These are phyloP conservation scores for Triglochin maritima DNA, from an alignment of 106 monocot genomes.

Conservation along the genomic window DNA sequence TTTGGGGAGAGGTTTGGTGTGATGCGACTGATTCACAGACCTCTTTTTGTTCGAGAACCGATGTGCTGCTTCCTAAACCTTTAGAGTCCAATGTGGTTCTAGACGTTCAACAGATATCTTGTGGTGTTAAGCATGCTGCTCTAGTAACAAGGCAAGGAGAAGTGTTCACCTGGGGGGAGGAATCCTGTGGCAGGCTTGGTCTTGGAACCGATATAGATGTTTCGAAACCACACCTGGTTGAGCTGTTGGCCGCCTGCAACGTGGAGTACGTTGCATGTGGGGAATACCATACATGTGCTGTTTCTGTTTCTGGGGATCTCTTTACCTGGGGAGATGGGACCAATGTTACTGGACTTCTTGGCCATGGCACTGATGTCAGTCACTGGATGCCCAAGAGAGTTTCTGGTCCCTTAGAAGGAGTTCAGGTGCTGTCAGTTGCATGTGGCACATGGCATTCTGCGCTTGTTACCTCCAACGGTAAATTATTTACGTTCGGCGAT, in stretches of 20 bases:
- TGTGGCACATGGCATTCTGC: constrained; percentile 82
- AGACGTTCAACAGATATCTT: constrained; percentile 66
- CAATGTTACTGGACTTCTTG: constrained; percentile 47
- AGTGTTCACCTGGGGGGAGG: constrained; percentile 85
- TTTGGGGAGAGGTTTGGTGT: constrained; percentile 75
- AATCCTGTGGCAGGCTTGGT: constrained; percentile 68
- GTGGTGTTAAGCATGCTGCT: constrained; percentile 60
- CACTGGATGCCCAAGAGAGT: constrained; percentile 72
- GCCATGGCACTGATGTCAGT: constrained; percentile 51
- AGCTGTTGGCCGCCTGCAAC: constrained; percentile 33
- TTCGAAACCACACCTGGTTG: constrained; percentile 49
- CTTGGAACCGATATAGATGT: constrained; percentile 49
- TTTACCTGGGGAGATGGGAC: constrained; percentile 81
- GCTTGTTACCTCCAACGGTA: constrained; percentile 41
- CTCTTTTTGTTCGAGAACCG: constrained; percentile 22
- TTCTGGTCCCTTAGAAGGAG: constrained; percentile 55
- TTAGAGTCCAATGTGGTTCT: constrained; percentile 73
- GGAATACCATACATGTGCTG: constrained; percentile 74
- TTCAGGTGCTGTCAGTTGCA: constrained; percentile 48
- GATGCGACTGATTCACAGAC: constrained; percentile 29
- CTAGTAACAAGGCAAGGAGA: constrained; percentile 81
- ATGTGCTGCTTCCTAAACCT: constrained; percentile 52
- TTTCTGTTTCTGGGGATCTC: constrained; percentile 56
- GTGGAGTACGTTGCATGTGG: constrained; percentile 64
- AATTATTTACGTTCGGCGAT: constrained; percentile 71